A percentile compares a stretch with the other conserved stretches of the same genome.
Conservation (phyloP, 192 early-diverging fungal species). For the Backusella morwellensis region DNA sequence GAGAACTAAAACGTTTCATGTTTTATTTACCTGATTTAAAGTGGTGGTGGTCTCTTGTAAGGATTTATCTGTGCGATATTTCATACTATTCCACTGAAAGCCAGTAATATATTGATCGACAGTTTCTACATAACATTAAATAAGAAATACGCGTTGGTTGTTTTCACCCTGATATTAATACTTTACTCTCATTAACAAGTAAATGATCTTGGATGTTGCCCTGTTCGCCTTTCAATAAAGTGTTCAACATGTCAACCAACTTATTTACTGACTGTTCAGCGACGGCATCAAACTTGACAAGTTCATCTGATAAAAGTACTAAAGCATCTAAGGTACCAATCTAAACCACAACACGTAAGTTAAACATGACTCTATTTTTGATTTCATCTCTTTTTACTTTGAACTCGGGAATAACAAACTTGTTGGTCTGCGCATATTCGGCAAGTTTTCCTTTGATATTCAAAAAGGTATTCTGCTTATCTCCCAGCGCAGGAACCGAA, state of each 20-base stretch:
- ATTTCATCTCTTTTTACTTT: conserved; percentile 57
- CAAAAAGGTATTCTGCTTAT: conserved; percentile 57
- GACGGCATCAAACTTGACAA: conserved; percentile 78
- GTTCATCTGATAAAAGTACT: conserved; percentile 92
- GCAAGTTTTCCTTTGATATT: conserved; percentile 77
- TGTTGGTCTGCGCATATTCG: conserved; percentile 78
- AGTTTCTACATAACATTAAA: conserved; percentile 55
- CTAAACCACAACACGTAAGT: conserved; percentile 37
- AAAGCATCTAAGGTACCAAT: conserved; percentile 95
- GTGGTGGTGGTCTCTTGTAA: conserved; percentile 80
- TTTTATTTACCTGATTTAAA: conserved; percentile 65
- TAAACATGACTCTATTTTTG: background rate
- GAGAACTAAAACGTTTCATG: conserved; percentile 5
- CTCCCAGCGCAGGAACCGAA: conserved; percentile 89
- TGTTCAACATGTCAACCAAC: conserved; percentile 81
- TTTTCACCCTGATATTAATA: background rate
- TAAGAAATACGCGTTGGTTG: conserved; percentile 11
- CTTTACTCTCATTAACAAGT: conserved; percentile 80
- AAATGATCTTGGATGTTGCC: conserved; percentile 59
- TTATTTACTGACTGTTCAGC: conserved; percentile 79
- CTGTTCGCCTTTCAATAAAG: conserved; percentile 62
- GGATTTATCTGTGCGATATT: conserved; percentile 93
- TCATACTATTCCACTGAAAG: conserved; percentile 96
- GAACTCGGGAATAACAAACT: conserved; percentile 88
- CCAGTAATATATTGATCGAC: conserved; percentile 84